A percentile compares a stretch with the other conserved stretches of the same genome.
Evolutionary conservation across 306 rosid genomes (phyloP).

Genomic region (Vicia sativa): DNA sequence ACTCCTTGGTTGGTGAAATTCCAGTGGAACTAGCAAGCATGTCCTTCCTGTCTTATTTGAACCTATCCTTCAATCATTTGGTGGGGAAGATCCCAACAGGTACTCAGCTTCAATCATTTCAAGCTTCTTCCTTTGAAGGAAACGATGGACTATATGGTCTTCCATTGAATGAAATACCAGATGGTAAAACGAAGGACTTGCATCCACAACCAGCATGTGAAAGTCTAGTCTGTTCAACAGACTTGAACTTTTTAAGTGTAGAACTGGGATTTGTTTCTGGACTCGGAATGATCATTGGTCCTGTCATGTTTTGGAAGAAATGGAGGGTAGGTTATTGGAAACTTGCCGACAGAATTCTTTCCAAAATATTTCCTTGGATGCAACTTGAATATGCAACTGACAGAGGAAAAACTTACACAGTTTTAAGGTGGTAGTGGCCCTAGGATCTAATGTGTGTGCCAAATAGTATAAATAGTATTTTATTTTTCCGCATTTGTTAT

Average conservation of each 20-base stretch:
- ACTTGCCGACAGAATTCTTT: neutral
- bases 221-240: neutral
- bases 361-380: conserved; percentile 20
- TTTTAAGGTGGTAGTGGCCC: neutral
- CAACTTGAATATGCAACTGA: neutral
- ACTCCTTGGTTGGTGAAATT: conserved; percentile 44
- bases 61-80: conserved; percentile 45
- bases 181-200: neutral
- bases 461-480: neutral
- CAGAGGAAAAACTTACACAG: neutral
- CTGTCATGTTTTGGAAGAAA: neutral
- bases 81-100: conserved; percentile 37
- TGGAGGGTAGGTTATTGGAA: neutral
- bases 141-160: conserved; percentile 40
- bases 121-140: conserved; percentile 19
- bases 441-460: too few relatives aligned
- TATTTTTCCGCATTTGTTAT: neutral
- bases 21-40: conserved; percentile 34
- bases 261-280: neutral
- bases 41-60: conserved; percentile 32
- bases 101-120: conserved; percentile 36
- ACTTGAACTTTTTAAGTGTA: conserved; percentile 4
- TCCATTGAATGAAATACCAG: conserved; percentile 23
- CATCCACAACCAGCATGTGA: neutral
- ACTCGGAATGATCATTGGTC: neutral